These are phyloP conservation scores for Halenospora varia DNA, from an alignment of 495 filamentous ascomycete genomes.

Conservation along the genomic window DNA sequence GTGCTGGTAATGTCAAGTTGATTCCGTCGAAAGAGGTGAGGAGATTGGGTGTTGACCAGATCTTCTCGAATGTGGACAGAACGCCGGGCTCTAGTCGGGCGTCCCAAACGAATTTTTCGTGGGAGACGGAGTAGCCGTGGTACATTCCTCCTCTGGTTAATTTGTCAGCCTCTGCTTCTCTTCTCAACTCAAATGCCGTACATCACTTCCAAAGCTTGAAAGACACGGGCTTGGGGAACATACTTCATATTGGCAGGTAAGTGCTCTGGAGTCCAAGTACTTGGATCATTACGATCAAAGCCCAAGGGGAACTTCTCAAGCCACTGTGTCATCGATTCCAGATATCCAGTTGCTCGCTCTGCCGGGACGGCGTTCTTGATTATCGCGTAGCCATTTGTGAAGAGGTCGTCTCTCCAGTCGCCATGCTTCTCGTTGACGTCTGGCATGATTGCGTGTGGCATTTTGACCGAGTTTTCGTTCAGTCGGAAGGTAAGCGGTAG, in stretches of 20 bases:
- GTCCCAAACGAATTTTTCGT: conserved; percentile 42
- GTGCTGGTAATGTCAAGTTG: conserved; percentile 3
- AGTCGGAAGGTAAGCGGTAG: no score
- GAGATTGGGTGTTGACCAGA: conserved; percentile 37
- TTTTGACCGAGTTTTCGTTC: no score
- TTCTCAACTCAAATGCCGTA: not conserved
- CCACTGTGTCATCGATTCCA: conserved; percentile 11
- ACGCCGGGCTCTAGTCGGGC: conserved; percentile 39
- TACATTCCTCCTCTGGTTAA: conserved; percentile 32
- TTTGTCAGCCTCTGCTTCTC: not conserved
- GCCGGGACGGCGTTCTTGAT: conserved; percentile 13
- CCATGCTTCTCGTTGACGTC: not conserved
- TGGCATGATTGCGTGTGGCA: conserved; percentile 8
- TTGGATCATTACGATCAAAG: conserved; percentile 34
- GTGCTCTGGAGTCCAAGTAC: conserved; percentile 31
- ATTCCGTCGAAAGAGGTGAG: conserved; percentile 42
- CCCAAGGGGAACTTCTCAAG: conserved; percentile 27
- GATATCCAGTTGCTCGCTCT: conserved; percentile 9
- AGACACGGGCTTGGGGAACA: not conserved
- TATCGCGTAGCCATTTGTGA: conserved; percentile 10
- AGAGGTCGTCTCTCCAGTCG: conserved; percentile 19
- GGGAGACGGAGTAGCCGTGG: conserved; percentile 35
- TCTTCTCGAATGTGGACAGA: conserved; percentile 35
- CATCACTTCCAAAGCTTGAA: not conserved
- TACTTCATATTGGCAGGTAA: conserved; percentile 38